phyloP scores from a whole-genome alignment of 108 stramenopile species.

The Discostella stelligeroides region DNA sequence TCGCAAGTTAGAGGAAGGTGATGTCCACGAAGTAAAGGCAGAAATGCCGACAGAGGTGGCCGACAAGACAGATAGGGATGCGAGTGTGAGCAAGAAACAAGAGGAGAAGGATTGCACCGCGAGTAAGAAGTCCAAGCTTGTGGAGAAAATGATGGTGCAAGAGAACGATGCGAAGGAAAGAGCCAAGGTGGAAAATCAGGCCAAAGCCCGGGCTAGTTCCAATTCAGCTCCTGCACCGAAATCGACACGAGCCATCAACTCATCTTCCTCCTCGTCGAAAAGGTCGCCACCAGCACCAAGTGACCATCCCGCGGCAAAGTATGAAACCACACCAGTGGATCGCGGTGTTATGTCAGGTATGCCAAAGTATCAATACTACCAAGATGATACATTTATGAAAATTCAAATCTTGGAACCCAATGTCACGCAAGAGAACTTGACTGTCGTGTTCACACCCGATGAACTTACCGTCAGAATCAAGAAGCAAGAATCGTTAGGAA shows the following conservation, averaged over 20 bases:
- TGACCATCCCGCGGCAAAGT: conserved; percentile 11
- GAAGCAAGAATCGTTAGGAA: conserved; percentile 47
- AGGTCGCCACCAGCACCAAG: conserved; percentile 9
- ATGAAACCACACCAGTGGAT: conserved; percentile 10
- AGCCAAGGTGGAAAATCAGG: background rate
- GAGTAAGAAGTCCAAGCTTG: too few species aligned
- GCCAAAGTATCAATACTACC: conserved; percentile 95
- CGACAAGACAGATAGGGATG: background rate
- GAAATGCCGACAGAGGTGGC: background rate
- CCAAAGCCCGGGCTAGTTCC: background rate
- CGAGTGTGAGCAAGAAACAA: background rate
- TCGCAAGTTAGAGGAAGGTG: conserved; percentile 1
- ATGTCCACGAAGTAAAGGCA: background rate
- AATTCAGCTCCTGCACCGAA: conserved; percentile 10
- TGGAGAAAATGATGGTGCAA: background rate
- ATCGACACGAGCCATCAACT: background rate
- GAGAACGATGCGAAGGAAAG: background rate
- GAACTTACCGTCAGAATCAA: conserved; percentile 63
- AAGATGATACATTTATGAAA: conserved; percentile 79
- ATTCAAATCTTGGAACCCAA: conserved; percentile 84
- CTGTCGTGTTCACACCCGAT: conserved; percentile 65
- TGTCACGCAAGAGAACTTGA: conserved; percentile 58
- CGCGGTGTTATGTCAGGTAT: conserved; percentile 35
- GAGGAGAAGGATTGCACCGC: background rate
- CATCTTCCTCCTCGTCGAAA: background rate